These are phyloP conservation scores for Butyriboletus loyo DNA, from an alignment of 768 basidiomycete species.

Conservation along the genomic window DNA sequence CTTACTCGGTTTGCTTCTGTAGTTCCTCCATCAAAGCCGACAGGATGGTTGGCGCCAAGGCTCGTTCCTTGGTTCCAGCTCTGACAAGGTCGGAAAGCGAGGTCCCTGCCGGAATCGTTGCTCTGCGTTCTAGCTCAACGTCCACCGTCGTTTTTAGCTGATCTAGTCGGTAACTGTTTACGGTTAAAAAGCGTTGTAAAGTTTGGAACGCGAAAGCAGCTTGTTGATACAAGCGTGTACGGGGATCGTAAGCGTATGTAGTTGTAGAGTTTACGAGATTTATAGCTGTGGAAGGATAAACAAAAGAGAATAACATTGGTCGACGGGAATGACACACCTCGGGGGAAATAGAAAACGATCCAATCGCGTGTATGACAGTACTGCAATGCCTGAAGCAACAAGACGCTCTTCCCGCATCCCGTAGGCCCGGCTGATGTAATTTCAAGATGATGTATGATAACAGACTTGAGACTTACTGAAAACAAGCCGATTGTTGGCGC, in stretches of 20 bases:
- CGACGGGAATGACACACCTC: conserved; percentile 44
- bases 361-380: conserved; percentile 64
- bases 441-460: neutral
- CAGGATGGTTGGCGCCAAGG: conserved; percentile 53
- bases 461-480: conserved; percentile 49
- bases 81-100: conserved; percentile 53
- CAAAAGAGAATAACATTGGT: neutral
- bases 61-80: conserved; percentile 52
- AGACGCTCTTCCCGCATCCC: conserved; percentile 80
- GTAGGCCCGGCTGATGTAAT: conserved; percentile 55
- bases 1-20: conserved; percentile 61
- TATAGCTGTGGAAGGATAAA: conserved; percentile 36
- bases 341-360: conserved; percentile 84
- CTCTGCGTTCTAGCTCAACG: conserved; percentile 46
- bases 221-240: conserved; percentile 76
- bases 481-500: conserved; percentile 53
- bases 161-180: conserved; percentile 49
- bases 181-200: conserved; percentile 57
- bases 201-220: conserved; percentile 60
- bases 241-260: conserved; percentile 67
- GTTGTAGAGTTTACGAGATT: conserved; percentile 74
- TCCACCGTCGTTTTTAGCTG: conserved; percentile 40
- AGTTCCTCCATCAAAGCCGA: conserved; percentile 58
- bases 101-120: conserved; percentile 46
- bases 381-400: conserved; percentile 74